These are phyloP conservation scores for Viridothelium virens DNA, from an alignment of 495 filamentous ascomycete species.

Conservation along the genomic window DNA sequence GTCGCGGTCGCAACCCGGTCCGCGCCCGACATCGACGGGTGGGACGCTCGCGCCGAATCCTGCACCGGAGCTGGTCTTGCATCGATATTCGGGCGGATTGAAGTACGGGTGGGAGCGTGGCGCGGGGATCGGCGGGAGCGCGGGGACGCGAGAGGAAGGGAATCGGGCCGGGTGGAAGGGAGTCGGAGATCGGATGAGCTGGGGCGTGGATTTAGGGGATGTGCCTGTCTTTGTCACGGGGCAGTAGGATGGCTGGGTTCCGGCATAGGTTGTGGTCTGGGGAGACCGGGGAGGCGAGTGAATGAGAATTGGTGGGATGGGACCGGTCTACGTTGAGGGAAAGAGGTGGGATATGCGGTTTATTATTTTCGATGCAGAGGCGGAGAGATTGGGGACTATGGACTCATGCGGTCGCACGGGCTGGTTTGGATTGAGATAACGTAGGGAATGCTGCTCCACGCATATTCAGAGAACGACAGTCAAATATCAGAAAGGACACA, in stretches of 20 bases:
- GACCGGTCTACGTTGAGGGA: not conserved
- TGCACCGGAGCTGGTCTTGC: conserved; percentile 15
- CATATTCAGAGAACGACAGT: no score
- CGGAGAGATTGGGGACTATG: not conserved
- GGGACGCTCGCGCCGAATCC: not conserved
- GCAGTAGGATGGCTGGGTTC: not conserved
- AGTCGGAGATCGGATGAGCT: conserved; percentile 20
- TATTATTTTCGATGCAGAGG: conserved; percentile 1
- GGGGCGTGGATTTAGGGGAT: conserved; percentile 38
- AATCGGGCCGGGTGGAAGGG: conserved; percentile 35
- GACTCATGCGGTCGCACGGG: not conserved
- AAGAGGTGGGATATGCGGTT: not conserved
- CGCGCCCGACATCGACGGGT: conserved; percentile 14
- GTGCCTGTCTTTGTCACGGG: conserved; percentile 34
- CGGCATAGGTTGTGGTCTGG: not conserved
- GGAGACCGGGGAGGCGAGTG: not conserved
- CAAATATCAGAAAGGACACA: not conserved
- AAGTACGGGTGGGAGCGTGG: conserved; percentile 40
- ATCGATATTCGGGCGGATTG: conserved; percentile 40
- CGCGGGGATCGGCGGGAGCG: conserved; percentile 35
- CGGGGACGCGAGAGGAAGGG: conserved; percentile 36
- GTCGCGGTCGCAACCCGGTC: not conserved
- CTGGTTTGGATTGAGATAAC: not conserved
- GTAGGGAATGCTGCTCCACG: no score
- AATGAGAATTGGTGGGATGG: not conserved